phyloP scores from a whole-genome alignment of 176 grass and related monocot genomes.

The Rhynchospora breviuscula region DNA sequence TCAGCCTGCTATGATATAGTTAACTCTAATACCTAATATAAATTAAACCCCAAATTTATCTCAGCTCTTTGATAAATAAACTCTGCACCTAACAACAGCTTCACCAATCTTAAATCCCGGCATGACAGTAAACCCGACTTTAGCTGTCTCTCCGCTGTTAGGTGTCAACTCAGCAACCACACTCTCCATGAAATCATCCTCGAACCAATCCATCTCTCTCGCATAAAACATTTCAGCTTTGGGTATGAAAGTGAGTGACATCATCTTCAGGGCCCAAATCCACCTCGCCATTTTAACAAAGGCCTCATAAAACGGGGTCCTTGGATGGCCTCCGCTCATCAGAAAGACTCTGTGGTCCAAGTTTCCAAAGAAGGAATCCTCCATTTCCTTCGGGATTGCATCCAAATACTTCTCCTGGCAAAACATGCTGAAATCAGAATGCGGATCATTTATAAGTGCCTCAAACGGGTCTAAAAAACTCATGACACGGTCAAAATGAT shows the following conservation, averaged over 20 bases:
- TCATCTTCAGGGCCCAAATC: slow-evolving; percentile 56
- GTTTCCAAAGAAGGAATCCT: slow-evolving; percentile 70
- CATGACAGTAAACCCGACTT: slow-evolving; percentile 70
- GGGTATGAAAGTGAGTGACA: slow-evolving; percentile 46
- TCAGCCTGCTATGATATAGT: slow-evolving; percentile 13
- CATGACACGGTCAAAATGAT: slow-evolving; percentile 51
- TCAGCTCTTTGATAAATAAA: slow-evolving; percentile 47
- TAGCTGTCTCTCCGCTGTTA: slow-evolving; percentile 28
- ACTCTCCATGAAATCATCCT: slow-evolving; percentile 61
- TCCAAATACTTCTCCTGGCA: slow-evolving; percentile 56
- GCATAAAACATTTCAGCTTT: slow-evolving; percentile 73
- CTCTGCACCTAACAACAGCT: slow-evolving; percentile 51
- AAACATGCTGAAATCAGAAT: slow-evolving; percentile 69
- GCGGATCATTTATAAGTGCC: slow-evolving; percentile 43
- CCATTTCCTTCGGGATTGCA: slow-evolving; percentile 50
- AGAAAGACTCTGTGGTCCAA: slow-evolving; percentile 66
- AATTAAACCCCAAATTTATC: background rate
- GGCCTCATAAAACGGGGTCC: slow-evolving; percentile 62
- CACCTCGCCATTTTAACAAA: slow-evolving; percentile 66
- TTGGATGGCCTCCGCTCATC: slow-evolving; percentile 56
- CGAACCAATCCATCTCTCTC: slow-evolving; percentile 33
- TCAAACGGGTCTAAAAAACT: slow-evolving; percentile 53
- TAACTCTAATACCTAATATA: slow-evolving; percentile 10
- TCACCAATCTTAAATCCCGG: slow-evolving; percentile 80
- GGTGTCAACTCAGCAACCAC: slow-evolving; percentile 31